Conservation (phyloP, 352 stramenopile genomes). For the Globisporangium ultimum region DNA sequence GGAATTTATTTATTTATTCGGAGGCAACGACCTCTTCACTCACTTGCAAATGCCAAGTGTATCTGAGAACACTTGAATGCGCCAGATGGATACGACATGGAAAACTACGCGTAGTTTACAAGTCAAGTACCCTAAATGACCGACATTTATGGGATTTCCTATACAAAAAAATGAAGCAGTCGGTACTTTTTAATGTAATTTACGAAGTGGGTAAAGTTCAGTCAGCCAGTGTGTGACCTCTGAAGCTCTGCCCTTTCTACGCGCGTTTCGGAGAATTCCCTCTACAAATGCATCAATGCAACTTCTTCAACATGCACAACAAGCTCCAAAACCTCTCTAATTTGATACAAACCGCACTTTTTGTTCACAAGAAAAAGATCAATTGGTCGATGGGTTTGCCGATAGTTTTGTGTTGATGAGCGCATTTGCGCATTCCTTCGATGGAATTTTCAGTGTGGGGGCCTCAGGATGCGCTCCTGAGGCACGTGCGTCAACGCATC, state of each 20-base stretch:
- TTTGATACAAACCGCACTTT: background rate
- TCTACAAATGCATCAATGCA: background rate
- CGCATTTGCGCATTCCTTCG: background rate
- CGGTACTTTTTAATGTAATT: background rate
- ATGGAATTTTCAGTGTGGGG: background rate
- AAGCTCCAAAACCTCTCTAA: background rate
- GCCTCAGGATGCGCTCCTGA: background rate
- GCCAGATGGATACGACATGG: background rate
- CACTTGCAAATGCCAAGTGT: background rate
- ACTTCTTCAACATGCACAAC: background rate
- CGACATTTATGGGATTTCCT: no score
- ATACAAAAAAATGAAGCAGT: background rate
- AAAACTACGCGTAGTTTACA: background rate
- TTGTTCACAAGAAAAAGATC: background rate
- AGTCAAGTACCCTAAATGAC: no score
- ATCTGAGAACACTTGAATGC: background rate
- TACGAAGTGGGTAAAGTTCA: conserved; percentile 1
- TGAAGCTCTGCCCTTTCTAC: background rate
- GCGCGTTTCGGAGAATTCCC: background rate
- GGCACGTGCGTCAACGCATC: background rate
- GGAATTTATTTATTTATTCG: background rate
- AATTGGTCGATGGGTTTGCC: background rate
- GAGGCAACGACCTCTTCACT: background rate
- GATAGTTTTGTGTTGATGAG: no score
- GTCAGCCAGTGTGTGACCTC: background rate